Conservation (phyloP, 371 early-diverging fungal species). For the Capillidium heterosporum region DNA sequence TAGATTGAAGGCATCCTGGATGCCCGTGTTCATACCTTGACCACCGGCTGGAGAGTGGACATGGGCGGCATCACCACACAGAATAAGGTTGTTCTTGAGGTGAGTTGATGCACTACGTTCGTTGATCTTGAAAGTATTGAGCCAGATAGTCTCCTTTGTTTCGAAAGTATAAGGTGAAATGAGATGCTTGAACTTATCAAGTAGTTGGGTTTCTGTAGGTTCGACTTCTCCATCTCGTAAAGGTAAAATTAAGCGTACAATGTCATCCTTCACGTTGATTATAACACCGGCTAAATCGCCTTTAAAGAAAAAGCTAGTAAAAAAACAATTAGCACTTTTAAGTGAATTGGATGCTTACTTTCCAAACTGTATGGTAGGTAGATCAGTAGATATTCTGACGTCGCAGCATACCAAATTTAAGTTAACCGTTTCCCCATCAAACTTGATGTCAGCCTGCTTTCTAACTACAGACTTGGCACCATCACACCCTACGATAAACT, state of each 20-base stretch:
- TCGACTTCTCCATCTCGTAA: constrained; percentile 7
- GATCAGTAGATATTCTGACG: neutral
- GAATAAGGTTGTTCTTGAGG: constrained; percentile 12
- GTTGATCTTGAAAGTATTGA: constrained; percentile 11
- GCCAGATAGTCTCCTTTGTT: constrained; percentile 7
- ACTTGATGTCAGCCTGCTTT: constrained; percentile 11
- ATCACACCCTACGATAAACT: constrained; percentile 16
- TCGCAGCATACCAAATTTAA: constrained; percentile 3
- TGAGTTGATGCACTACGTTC: constrained; percentile 13
- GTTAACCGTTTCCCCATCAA: constrained; percentile 9
- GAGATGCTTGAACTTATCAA: constrained; percentile 6
- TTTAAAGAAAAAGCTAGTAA: neutral
- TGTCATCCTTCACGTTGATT: constrained; percentile 4
- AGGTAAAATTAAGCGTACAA: constrained; percentile 7
- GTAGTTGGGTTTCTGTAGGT: constrained; percentile 9
- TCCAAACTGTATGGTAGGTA: neutral
- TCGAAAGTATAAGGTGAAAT: constrained; percentile 8
- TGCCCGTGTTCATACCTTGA: constrained; percentile 24
- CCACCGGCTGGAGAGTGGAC: constrained; percentile 21
- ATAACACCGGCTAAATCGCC: neutral
- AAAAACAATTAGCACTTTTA: constrained; percentile 3
- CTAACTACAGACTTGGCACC: constrained; percentile 15
- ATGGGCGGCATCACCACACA: constrained; percentile 26
- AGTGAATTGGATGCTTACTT: neutral
- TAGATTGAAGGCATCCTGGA: constrained; percentile 24